Percentiles rank a stretch among this genome's conserved stretches.
These are phyloP conservation scores for Diplodia seriata DNA, from an alignment of 2,329 filamentous ascomycete species.

Conservation along the genomic window DNA sequence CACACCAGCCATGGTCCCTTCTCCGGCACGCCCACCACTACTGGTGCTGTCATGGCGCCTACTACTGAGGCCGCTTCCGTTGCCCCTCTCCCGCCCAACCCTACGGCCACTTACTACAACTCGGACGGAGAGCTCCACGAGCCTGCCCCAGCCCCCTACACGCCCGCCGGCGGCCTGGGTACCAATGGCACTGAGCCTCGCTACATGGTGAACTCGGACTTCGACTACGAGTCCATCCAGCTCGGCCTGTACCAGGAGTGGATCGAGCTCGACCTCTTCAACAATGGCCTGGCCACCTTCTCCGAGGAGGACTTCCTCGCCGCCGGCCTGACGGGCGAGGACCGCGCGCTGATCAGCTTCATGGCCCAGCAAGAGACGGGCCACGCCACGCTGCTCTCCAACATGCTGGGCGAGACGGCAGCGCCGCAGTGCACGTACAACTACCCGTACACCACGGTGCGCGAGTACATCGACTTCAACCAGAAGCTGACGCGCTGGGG, in stretches of 20 bases:
- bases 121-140: constrained; percentile 72
- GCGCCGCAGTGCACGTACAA: constrained; percentile 81
- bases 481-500: constrained; percentile 85
- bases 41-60: constrained; percentile 68
- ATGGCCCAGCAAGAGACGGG: constrained; percentile 81
- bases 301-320: constrained; percentile 71
- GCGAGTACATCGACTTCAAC: constrained; percentile 81
- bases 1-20: constrained; percentile 73
- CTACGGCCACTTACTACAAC: constrained; percentile 72
- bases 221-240: constrained; percentile 79
- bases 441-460: constrained; percentile 77
- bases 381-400: constrained; percentile 77
- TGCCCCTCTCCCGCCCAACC: constrained; percentile 62
- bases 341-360: constrained; percentile 73
- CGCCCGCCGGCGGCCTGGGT: constrained; percentile 72
- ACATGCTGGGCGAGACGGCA: constrained; percentile 75
- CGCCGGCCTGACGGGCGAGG: constrained; percentile 71
- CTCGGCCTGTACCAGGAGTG: constrained; percentile 82
- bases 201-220: constrained; percentile 80
- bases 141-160: constrained; percentile 74
- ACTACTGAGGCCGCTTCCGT: constrained; percentile 65
- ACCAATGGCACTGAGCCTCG: constrained; percentile 79
- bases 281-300: constrained; percentile 74
- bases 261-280: constrained; percentile 85
- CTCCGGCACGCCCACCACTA: constrained; percentile 70